phyloP scores from a whole-genome alignment of 192 early-diverging fungal genomes.

The Spizellomyces sp. region DNA sequence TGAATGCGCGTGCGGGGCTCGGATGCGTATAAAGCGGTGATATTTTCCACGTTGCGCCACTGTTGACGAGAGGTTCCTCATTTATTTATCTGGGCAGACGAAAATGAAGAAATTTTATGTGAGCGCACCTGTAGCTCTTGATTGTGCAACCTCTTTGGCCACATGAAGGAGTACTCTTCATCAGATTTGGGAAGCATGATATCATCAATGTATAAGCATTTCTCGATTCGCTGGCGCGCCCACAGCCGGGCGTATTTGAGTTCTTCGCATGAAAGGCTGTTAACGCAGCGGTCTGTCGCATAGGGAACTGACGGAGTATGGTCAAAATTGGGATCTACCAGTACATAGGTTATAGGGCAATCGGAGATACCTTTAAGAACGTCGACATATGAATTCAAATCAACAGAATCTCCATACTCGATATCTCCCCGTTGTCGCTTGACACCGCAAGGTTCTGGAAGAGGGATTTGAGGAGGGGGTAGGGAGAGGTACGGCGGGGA shows the following conservation, averaged over 20 bases:
- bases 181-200: conserved; percentile 3
- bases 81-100: too few relatives aligned
- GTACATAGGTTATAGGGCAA: too few relatives aligned
- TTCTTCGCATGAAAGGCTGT: not conserved
- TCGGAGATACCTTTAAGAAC: too few relatives aligned
- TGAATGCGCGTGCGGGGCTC: not conserved
- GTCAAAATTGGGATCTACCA: too few relatives aligned
- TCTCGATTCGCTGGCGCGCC: not conserved
- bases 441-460: conserved; percentile 8
- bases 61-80: too few relatives aligned
- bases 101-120: not conserved
- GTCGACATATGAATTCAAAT: too few relatives aligned
- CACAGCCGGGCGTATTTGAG: not conserved
- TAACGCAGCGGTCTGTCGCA: not conserved
- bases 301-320: not conserved
- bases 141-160: conserved; percentile 5
- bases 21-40: not conserved
- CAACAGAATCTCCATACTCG: not conserved
- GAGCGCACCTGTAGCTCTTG: not conserved
- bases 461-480: not conserved
- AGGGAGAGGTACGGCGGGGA: not conserved
- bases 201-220: not conserved
- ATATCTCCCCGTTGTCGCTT: not conserved
- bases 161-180: conserved; percentile 11
- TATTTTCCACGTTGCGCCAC: not conserved